These are phyloP conservation scores for Metarhizium sp. DNA, from an alignment of 2,329 filamentous ascomycete species.

Conservation along the genomic window DNA sequence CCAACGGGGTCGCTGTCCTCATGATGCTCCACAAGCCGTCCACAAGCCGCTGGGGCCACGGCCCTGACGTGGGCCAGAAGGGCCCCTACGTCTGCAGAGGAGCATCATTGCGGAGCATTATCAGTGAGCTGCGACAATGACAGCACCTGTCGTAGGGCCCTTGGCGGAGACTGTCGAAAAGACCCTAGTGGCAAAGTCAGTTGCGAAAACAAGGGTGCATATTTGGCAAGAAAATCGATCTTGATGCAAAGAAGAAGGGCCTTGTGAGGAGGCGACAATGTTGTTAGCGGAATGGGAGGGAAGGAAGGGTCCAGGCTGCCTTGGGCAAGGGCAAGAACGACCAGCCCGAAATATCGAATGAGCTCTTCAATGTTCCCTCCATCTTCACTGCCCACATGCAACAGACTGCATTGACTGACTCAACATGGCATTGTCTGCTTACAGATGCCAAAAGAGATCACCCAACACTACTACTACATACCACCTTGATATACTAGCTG, in stretches of 20 bases:
- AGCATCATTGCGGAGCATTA: slow-evolving; percentile 8
- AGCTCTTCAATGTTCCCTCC: not conserved
- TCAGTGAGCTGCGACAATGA: not conserved
- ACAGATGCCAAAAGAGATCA: not conserved
- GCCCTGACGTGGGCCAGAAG: not conserved
- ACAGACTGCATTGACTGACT: too few species aligned
- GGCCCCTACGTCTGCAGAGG: slow-evolving; percentile 4
- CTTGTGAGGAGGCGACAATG: too few species aligned
- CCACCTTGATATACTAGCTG: not conserved
- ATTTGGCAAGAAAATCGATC: too few species aligned
- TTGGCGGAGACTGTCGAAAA: not conserved
- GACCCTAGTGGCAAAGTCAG: not conserved
- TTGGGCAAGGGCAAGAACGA: too few species aligned
- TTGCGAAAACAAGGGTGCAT: not conserved
- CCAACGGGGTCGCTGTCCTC: not conserved
- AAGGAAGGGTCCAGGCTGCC: too few species aligned
- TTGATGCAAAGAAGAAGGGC: too few species aligned
- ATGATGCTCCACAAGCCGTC: not conserved
- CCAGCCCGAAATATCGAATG: too few species aligned
- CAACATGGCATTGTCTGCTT: too few species aligned
- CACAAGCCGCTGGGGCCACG: not conserved
- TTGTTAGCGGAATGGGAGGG: too few species aligned
- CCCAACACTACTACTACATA: not conserved
- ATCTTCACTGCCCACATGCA: not conserved
- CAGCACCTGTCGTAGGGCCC: not conserved